phyloP scores from a whole-genome alignment of 2,329 filamentous ascomycete genomes.

The Lomentospora prolificans region DNA sequence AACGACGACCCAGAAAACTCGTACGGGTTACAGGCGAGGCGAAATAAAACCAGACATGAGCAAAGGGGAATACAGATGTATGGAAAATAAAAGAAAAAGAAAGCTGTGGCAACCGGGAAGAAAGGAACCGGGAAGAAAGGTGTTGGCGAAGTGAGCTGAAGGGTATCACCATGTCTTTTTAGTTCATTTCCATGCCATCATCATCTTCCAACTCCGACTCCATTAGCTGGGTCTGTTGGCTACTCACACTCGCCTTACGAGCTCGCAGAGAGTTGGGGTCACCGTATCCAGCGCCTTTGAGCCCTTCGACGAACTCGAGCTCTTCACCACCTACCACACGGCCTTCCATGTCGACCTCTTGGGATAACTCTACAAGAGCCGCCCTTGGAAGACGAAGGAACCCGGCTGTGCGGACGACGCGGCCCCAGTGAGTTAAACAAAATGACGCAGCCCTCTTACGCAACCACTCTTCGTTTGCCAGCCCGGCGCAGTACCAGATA shows the following conservation, averaged over 20 bases:
- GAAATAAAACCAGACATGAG: no score
- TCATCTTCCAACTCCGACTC: slow-evolving; percentile 51
- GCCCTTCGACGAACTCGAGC: slow-evolving; percentile 47
- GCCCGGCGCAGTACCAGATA: slow-evolving; percentile 88
- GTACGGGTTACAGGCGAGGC: no score
- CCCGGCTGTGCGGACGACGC: slow-evolving; percentile 79
- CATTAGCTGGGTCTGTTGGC: slow-evolving; percentile 45
- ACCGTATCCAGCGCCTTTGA: slow-evolving; percentile 36
- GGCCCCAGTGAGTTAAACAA: slow-evolving; percentile 89
- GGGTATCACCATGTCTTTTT: slow-evolving; percentile 7
- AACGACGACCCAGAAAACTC: no score
- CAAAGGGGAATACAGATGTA: no score
- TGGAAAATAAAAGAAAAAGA: no score
- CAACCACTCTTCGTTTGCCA: slow-evolving; percentile 89
- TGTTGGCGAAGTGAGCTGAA: background rate
- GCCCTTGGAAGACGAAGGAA: slow-evolving; percentile 72
- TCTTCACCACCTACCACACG: slow-evolving; percentile 83
- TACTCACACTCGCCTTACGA: slow-evolving; percentile 51
- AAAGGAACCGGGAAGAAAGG: background rate
- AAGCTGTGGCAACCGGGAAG: background rate
- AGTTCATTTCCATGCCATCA: slow-evolving; percentile 52
- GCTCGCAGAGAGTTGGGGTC: slow-evolving; percentile 25
- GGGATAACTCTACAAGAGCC: slow-evolving; percentile 80
- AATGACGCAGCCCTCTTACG: slow-evolving; percentile 79
- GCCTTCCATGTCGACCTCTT: slow-evolving; percentile 90